These are phyloP conservation scores for Trichoderma arundinaceum DNA, from an alignment of 2,329 filamentous ascomycete genomes.

Conservation along the genomic window DNA sequence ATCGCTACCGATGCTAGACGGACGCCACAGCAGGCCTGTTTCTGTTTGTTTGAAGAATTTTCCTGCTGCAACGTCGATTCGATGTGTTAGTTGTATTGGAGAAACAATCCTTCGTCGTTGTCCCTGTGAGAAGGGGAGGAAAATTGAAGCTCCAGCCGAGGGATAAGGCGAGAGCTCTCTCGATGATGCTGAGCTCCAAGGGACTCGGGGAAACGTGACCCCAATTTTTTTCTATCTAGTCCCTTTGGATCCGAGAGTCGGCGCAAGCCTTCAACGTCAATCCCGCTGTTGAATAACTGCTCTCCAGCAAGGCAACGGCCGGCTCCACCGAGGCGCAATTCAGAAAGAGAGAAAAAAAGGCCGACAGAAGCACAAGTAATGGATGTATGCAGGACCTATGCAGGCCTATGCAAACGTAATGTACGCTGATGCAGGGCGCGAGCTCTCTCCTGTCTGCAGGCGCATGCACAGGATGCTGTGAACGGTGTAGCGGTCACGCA, in stretches of 20 bases:
- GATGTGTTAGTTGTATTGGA: background rate
- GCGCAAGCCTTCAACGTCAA: constrained; percentile 14
- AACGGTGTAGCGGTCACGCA: constrained; percentile 29
- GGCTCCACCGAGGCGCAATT: constrained; percentile 15
- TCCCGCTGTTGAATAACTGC: constrained; percentile 1
- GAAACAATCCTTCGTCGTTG: background rate
- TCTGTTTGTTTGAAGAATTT: constrained; percentile 17
- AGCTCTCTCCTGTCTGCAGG: constrained; percentile 9
- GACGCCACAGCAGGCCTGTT: constrained; percentile 14
- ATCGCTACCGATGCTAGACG: constrained; percentile 26
- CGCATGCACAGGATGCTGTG: constrained; percentile 25
- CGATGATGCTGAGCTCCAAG: background rate
- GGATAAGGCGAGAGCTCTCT: background rate
- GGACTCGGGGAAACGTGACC: constrained; percentile 12
- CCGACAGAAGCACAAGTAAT: constrained; percentile 1
- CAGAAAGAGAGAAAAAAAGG: background rate
- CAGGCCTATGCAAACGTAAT: constrained; percentile 10
- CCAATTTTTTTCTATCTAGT: background rate
- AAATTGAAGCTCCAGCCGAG: background rate
- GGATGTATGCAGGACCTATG: background rate
- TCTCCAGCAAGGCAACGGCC: background rate
- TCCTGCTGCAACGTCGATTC: background rate
- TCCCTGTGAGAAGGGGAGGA: background rate
- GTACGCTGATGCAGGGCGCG: background rate
- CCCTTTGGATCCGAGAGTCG: constrained; percentile 22